A percentile compares a stretch with the other conserved stretches of the same genome.
Evolutionary conservation across 208 protist genomes (phyloP).

Genomic region (Leishmania aethiopica): DNA sequence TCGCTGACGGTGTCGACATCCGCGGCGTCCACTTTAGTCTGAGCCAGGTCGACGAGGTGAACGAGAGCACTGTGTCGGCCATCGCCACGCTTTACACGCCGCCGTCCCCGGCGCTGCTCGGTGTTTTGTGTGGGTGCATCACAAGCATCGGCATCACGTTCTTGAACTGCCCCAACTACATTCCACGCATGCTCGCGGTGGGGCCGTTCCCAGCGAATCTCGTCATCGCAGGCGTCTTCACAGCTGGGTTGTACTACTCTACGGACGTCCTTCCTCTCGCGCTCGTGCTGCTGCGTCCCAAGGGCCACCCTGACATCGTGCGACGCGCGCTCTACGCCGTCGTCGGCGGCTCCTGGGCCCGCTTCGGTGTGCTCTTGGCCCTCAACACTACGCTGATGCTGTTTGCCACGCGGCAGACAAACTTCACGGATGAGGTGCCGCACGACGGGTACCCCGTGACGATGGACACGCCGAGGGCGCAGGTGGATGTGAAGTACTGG

Average conservation of each 20-base stretch:
- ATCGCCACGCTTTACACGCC: slow-evolving; percentile 52
- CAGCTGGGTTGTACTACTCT: slow-evolving; percentile 56
- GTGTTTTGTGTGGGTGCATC: slow-evolving; percentile 50
- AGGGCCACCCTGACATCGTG: slow-evolving; percentile 17
- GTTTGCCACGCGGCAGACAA: slow-evolving; percentile 71
- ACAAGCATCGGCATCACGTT: slow-evolving; percentile 49
- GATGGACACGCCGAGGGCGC: slow-evolving; percentile 30
- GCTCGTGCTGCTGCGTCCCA: slow-evolving; percentile 26
- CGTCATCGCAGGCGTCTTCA: slow-evolving; percentile 48
- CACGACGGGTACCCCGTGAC: slow-evolving; percentile 57
- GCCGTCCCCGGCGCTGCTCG: slow-evolving; percentile 36
- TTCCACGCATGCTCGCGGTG: slow-evolving; percentile 73
- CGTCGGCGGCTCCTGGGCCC: slow-evolving; percentile 36
- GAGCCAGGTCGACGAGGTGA: slow-evolving; percentile 32
- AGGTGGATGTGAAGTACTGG: slow-evolving; percentile 60
- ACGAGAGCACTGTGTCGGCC: slow-evolving; percentile 45
- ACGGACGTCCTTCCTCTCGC: slow-evolving; percentile 50
- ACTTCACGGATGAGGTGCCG: slow-evolving; percentile 59
- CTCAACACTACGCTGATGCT: slow-evolving; percentile 54
- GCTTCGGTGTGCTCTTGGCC: slow-evolving; percentile 39
- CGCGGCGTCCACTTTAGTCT: slow-evolving; percentile 25
- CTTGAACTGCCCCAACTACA: slow-evolving; percentile 67
- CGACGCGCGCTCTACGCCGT: slow-evolving; percentile 12
- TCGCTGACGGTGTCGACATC: background rate
- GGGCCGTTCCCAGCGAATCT: slow-evolving; percentile 68